A percentile compares a stretch with the other conserved stretches of the same genome.
Conservation (phyloP, 169 alveolate genomes). For the Eimeria necatrix region DNA sequence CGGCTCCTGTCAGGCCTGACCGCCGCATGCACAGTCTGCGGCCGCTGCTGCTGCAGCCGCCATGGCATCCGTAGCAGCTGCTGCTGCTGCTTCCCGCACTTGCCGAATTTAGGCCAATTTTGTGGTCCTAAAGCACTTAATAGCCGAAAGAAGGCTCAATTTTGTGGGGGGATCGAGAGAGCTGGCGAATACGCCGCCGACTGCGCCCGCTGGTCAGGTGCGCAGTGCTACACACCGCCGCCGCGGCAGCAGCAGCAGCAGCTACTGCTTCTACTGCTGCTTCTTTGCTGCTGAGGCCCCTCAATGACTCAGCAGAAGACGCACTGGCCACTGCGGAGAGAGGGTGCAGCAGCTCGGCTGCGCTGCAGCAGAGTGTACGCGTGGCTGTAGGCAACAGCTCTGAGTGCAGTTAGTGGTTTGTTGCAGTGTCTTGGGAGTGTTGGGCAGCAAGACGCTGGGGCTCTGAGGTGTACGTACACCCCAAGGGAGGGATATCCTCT, state of each 20-base stretch:
- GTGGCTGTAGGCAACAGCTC: too few species aligned
- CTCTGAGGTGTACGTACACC: too few species aligned
- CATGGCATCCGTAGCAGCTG: not conserved
- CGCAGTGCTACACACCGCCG: not conserved
- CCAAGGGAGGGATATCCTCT: too few species aligned
- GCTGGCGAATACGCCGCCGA: not conserved
- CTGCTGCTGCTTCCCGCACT: not conserved
- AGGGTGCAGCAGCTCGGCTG: too few species aligned
- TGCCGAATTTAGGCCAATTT: not conserved
- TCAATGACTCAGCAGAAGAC: too few species aligned
- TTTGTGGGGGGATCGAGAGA: not conserved
- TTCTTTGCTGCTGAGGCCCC: not conserved
- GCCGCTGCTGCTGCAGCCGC: constrained; percentile 16
- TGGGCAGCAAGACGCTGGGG: too few species aligned
- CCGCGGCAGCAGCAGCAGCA: not conserved
- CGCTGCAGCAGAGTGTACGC: too few species aligned
- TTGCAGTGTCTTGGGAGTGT: too few species aligned
- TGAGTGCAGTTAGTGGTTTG: too few species aligned
- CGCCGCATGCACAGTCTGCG: constrained; percentile 14
- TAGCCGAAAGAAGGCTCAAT: not conserved
- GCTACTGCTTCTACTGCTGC: not conserved
- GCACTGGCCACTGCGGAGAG: too few species aligned
- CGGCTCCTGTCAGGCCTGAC: not conserved
- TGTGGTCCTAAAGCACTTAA: not conserved
- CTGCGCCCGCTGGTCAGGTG: not conserved